A percentile compares a stretch with the other conserved stretches of the same genome.
These are phyloP conservation scores for Erythrophleum ivorense DNA, from an alignment of 331 rosid species.

Conservation along the genomic window DNA sequence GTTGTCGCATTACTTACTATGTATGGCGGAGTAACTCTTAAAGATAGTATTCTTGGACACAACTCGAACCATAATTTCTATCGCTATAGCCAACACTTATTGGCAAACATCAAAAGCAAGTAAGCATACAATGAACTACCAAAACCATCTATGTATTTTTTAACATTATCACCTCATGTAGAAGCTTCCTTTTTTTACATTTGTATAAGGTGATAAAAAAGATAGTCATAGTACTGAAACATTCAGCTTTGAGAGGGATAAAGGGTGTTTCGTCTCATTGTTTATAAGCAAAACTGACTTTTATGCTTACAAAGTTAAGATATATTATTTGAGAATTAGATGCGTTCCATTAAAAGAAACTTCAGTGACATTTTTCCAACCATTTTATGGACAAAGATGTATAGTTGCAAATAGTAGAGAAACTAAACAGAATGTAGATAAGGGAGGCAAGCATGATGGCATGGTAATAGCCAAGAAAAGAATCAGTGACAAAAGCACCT, in stretches of 20 bases:
- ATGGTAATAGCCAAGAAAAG: conserved; percentile 50
- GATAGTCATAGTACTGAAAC: background rate
- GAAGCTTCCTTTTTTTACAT: no score
- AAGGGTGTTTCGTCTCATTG: background rate
- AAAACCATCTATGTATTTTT: no score
- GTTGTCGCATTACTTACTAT: no score
- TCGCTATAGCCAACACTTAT: no score
- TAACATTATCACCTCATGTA: no score
- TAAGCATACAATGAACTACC: no score
- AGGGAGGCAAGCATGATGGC: conserved; percentile 45
- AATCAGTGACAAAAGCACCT: conserved; percentile 52
- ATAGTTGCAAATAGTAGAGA: background rate
- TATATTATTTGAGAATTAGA: background rate
- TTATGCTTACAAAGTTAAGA: background rate
- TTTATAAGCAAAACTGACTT: background rate
- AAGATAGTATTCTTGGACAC: no score
- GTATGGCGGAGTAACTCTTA: no score
- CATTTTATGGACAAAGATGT: background rate
- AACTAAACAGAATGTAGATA: conserved; percentile 44
- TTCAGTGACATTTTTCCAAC: background rate
- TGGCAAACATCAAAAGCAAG: no score
- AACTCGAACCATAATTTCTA: no score
- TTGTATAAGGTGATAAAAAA: no score
- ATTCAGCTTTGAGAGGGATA: background rate
- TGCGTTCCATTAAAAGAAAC: background rate